phyloP scores from a whole-genome alignment of 1,284 basidiomycete genomes.

The Pseudozyma tsukubaensis region DNA sequence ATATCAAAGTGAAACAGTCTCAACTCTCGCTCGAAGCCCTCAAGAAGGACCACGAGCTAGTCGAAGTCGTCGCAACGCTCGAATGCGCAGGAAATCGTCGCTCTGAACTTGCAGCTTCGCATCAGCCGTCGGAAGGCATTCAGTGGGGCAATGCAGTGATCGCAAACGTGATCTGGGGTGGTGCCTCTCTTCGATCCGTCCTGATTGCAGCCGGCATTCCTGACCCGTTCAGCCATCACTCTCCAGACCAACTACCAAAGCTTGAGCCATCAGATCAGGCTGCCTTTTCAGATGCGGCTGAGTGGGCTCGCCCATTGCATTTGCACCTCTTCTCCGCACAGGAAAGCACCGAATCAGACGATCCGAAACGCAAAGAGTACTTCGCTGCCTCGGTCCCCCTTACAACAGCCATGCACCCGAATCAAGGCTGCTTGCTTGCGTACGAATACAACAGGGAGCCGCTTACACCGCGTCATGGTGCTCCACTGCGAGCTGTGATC shows the following conservation, averaged over 20 bases:
- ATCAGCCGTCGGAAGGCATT: conserved; percentile 45
- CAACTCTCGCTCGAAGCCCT: conserved; percentile 20
- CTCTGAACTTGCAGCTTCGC: conserved; percentile 32
- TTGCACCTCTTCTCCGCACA: conserved; percentile 50
- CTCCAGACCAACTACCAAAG: neutral
- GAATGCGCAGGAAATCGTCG: conserved; percentile 58
- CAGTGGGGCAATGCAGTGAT: conserved; percentile 53
- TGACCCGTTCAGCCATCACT: conserved; percentile 46
- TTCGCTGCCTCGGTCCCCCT: conserved; percentile 53
- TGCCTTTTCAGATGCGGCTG: conserved; percentile 9
- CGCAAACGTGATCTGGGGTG: conserved; percentile 49
- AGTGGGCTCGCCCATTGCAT: conserved; percentile 36
- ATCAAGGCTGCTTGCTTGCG: conserved; percentile 43
- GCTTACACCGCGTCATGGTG: conserved; percentile 76
- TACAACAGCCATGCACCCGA: conserved; percentile 47
- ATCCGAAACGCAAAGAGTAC: conserved; percentile 23
- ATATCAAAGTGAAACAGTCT: neutral
- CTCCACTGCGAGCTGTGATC: conserved; percentile 76
- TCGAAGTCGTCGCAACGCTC: conserved; percentile 42
- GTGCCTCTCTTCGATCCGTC: conserved; percentile 37
- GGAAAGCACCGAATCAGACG: conserved; percentile 42
- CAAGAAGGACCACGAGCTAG: conserved; percentile 10
- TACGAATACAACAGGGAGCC: conserved; percentile 70
- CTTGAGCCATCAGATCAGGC: conserved; percentile 32
- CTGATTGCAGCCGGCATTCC: conserved; percentile 38